Base-by-base conservation (phyloP, 441 rosid genomes). In the Aleurites moluccanus region DNA sequence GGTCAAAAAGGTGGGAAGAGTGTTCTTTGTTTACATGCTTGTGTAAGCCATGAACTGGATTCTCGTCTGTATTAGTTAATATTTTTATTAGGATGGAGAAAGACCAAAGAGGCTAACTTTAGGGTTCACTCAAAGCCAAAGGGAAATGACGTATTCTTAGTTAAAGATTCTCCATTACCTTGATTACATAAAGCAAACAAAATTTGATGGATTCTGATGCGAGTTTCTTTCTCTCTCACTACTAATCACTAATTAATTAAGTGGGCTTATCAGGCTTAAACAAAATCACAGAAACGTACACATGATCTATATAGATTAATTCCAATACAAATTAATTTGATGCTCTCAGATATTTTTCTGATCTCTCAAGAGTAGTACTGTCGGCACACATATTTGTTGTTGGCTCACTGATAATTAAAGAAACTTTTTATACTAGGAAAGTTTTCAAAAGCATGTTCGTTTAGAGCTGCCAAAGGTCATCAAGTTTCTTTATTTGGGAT, bases 201-300 rank as follows among this genome's bases (percentile, higher is more conserved):
- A 50, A 68, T 40, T 77, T 72, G 75, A 86, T 91, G 87, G 87
- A 80, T 83, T 88, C 79, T 85, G 94, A 88, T 87, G 87, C 85
- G 75, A 80, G 74, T 33, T 64, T 69, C n/a, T 64, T 77, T 64
- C 73, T 81, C 73, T 69, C 49, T 69, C 80, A 53, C 72, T 74
- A 21, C 10, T 33, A 66, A n/a, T 10, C 21, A 56, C 75, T 73
- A 59, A 30, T 2, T 27, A 50, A 52, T 69, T 69, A 55, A 71
- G 42, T 72, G 52, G 69, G 57, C 15, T 13, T 44, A 73, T 70
- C 69, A 16, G 35, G 42, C 44, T 65, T 70, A 73, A 80, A 63
- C 52, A 70, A 76, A 79, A 75, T 67, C 69, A 70, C 79, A 71
- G n/a, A 55, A 80, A 75, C 79, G 74, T 49, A 75, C 63, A 3